phyloP scores from a whole-genome alignment of 208 protist genomes.

The Crithidia sp. region DNA sequence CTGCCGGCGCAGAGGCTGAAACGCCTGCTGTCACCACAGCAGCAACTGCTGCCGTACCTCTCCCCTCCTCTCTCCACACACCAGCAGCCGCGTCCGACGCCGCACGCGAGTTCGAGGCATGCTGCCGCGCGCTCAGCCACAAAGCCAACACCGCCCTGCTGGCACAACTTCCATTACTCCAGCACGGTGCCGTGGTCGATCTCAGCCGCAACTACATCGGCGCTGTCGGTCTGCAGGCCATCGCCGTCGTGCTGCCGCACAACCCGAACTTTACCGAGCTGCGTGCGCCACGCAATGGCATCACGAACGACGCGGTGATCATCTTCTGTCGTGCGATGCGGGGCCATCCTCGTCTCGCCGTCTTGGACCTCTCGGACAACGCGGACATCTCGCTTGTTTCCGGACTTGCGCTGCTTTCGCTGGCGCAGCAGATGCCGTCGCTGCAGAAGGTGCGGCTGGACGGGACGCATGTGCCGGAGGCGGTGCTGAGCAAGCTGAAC shows the following conservation, averaged over 20 bases:
- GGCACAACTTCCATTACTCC: constrained; percentile 41
- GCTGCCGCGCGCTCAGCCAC: constrained; percentile 67
- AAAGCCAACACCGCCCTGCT: constrained; percentile 67
- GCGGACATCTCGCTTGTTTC: constrained; percentile 65
- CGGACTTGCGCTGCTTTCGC: constrained; percentile 70
- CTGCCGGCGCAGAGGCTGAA: background rate
- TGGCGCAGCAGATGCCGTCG: constrained; percentile 57
- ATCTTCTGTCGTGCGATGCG: constrained; percentile 80
- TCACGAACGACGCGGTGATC: constrained; percentile 85
- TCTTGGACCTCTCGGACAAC: constrained; percentile 81
- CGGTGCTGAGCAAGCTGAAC: constrained; percentile 61
- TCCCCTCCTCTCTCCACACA: background rate
- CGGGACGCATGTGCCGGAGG: constrained; percentile 67
- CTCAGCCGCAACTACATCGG: constrained; percentile 79
- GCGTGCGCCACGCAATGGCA: constrained; percentile 56
- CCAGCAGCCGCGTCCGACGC: background rate
- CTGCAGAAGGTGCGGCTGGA: constrained; percentile 42
- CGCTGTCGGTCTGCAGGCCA: constrained; percentile 70
- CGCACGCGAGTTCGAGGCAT: constrained; percentile 45
- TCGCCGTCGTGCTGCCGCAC: constrained; percentile 66
- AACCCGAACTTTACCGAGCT: constrained; percentile 65
- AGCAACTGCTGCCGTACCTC: background rate
- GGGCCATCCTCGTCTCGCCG: constrained; percentile 40
- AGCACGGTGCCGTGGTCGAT: constrained; percentile 51
- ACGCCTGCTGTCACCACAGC: background rate